Evolutionary conservation across 2,329 filamentous ascomycete genomes (phyloP).

Genomic region (Pseudohalonectria lignicola): DNA sequence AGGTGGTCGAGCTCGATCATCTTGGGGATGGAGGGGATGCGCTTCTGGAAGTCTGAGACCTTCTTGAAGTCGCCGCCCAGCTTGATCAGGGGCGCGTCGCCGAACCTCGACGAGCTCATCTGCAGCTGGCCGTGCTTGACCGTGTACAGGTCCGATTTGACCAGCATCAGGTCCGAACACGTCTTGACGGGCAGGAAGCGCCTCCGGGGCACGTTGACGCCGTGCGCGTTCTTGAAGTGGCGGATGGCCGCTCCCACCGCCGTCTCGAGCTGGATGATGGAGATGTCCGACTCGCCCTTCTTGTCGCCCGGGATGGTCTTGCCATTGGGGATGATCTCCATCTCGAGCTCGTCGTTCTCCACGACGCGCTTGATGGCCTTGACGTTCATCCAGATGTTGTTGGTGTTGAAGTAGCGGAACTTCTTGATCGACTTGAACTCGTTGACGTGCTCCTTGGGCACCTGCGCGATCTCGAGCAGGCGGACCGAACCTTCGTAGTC

Average conservation of each 20-base stretch:
- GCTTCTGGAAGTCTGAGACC: slow-evolving; percentile 91
- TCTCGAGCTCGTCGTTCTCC: slow-evolving; percentile 94
- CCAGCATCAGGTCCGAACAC: slow-evolving; percentile 97
- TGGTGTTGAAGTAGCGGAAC: slow-evolving; percentile 99
- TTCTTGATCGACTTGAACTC: slow-evolving; percentile 99
- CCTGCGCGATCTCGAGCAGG: slow-evolving; percentile 96
- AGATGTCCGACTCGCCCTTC: slow-evolving; percentile 98
- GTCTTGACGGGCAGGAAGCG: slow-evolving; percentile 99
- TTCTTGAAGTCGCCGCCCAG: slow-evolving; percentile 99
- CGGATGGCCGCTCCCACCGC: slow-evolving; percentile 97
- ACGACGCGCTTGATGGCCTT: slow-evolving; percentile 97
- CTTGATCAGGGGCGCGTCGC: slow-evolving; percentile 96
- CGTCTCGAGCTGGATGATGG: slow-evolving; percentile 96
- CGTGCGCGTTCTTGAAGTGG: slow-evolving; percentile 97
- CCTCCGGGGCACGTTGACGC: slow-evolving; percentile 94
- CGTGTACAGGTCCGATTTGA: slow-evolving; percentile 98
- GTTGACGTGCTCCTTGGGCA: slow-evolving; percentile 99
- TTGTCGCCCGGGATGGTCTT: slow-evolving; percentile 98
- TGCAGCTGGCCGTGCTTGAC: slow-evolving; percentile 97
- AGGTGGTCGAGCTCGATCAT: slow-evolving; percentile 89
- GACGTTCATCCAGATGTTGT: slow-evolving; percentile 99
- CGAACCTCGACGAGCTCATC: slow-evolving; percentile 94
- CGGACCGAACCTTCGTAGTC: slow-evolving; percentile 97
- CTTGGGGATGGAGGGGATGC: slow-evolving; percentile 78
- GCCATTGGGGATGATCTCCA: slow-evolving; percentile 99